Percentiles rank a stretch among this genome's conserved stretches.
These are phyloP conservation scores for Zangia roseola DNA, from an alignment of 768 basidiomycete species.

Conservation along the genomic window DNA sequence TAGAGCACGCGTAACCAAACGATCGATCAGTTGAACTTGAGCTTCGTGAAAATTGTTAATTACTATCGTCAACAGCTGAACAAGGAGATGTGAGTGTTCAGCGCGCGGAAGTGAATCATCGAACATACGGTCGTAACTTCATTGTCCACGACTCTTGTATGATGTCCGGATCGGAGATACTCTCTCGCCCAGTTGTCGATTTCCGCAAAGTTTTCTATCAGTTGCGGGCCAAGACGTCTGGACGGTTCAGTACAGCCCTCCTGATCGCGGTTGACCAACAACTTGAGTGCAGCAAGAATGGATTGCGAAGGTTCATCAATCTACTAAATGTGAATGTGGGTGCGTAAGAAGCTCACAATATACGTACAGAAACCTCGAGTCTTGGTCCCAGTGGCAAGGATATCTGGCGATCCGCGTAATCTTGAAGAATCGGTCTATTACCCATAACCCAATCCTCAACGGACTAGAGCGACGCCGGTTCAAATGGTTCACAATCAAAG, in stretches of 20 bases:
- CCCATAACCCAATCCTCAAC: constrained; percentile 22
- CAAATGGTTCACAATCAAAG: neutral
- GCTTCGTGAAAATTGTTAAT: constrained; percentile 32
- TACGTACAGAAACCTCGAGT: constrained; percentile 25
- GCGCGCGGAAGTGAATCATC: neutral
- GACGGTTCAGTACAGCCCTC: constrained; percentile 8
- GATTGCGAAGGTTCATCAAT: constrained; percentile 25
- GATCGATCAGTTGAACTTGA: constrained; percentile 28
- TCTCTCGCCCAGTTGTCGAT: constrained; percentile 27
- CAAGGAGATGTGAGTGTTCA: neutral
- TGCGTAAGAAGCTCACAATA: neutral
- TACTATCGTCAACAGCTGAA: constrained; percentile 29
- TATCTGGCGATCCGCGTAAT: constrained; percentile 29
- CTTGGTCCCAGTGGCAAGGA: constrained; percentile 24
- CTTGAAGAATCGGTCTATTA: constrained; percentile 22
- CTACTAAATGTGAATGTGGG: constrained; percentile 11
- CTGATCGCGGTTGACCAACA: constrained; percentile 30
- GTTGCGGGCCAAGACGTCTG: constrained; percentile 27
- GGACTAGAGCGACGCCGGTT: constrained; percentile 7
- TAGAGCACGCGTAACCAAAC: constrained; percentile 24
- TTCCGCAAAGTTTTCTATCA: constrained; percentile 32
- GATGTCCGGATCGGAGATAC: constrained; percentile 26
- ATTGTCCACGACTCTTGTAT: constrained; percentile 7
- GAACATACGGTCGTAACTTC: constrained; percentile 22
- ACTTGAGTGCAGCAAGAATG: constrained; percentile 25